Evolutionary conservation across 805 yeast genomes (phyloP).

Genomic region (Saturnispora gosingensis): DNA sequence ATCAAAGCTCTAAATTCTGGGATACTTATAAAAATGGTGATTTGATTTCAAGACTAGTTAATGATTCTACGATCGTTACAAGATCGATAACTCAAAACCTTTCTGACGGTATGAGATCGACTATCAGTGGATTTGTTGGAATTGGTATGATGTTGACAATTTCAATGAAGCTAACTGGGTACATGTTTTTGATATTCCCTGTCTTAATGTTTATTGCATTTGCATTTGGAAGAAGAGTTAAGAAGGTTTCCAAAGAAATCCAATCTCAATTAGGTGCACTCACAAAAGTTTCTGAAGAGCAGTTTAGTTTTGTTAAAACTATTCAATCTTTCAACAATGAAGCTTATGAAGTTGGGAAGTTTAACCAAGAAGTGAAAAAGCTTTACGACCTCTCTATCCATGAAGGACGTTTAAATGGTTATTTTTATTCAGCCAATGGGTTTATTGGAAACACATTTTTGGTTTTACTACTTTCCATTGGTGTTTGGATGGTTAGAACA

Average conservation of each 20-base stretch:
- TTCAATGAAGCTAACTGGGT: constrained; percentile 70
- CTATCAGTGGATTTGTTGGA: constrained; percentile 78
- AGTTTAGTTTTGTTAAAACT: constrained; percentile 73
- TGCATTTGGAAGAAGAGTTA: constrained; percentile 72
- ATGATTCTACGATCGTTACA: constrained; percentile 83
- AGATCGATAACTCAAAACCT: constrained; percentile 80
- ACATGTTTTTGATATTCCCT: constrained; percentile 75
- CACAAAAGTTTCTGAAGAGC: constrained; percentile 88
- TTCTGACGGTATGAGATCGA: constrained; percentile 83
- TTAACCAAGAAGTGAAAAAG: constrained; percentile 60
- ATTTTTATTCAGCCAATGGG: constrained; percentile 71
- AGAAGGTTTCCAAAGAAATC: constrained; percentile 61
- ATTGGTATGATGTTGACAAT: constrained; percentile 86
- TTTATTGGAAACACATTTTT: constrained; percentile 76
- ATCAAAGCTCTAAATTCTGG: constrained; percentile 83
- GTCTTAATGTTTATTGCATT: constrained; percentile 73
- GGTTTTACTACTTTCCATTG: constrained; percentile 67
- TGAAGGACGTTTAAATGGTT: constrained; percentile 74
- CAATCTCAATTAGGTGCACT: constrained; percentile 80
- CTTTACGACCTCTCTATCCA: constrained; percentile 58
- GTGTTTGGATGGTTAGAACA: constrained; percentile 68
- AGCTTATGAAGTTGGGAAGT: constrained; percentile 61
- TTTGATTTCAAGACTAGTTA: constrained; percentile 75
- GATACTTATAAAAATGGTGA: constrained; percentile 90
- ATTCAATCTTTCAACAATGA: constrained; percentile 91